Conservation (phyloP, 208 protist species). For the Herpetomonas tarakana region DNA sequence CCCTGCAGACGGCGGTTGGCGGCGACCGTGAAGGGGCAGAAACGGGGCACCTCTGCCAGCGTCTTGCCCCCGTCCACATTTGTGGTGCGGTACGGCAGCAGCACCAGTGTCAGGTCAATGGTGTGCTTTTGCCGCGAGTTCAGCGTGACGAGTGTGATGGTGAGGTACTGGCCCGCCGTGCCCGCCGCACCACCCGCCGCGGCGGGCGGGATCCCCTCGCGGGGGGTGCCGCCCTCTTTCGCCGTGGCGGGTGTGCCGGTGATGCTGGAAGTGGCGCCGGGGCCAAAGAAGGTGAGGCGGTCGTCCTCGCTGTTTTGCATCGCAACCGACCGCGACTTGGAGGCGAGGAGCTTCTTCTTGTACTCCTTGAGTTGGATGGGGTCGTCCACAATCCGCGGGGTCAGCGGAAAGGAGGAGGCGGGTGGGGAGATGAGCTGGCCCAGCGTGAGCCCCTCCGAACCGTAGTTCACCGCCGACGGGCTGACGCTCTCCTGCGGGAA, state of each 20-base stretch:
- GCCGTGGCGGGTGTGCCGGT: not conserved
- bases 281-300: slow-evolving; percentile 32
- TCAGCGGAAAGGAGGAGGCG: slow-evolving; percentile 62
- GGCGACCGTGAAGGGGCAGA: slow-evolving; percentile 44
- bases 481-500: slow-evolving; percentile 55
- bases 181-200: slow-evolving; percentile 5
- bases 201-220: not conserved
- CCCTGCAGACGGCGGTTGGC: slow-evolving; percentile 53
- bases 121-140: slow-evolving; percentile 55
- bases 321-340: slow-evolving; percentile 32
- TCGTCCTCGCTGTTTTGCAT: slow-evolving; percentile 56
- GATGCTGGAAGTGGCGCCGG: not conserved
- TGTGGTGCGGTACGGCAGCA: slow-evolving; percentile 55
- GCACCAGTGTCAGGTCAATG: slow-evolving; percentile 64
- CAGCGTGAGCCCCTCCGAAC: slow-evolving; percentile 53
- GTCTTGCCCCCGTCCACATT: slow-evolving; percentile 34
- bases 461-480: slow-evolving; percentile 51
- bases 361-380: slow-evolving; percentile 53
- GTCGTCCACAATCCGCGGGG: slow-evolving; percentile 56
- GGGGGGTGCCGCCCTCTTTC: not conserved
- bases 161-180: slow-evolving; percentile 33
- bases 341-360: slow-evolving; percentile 51
- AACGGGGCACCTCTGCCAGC: slow-evolving; percentile 62
- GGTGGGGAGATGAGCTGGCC: slow-evolving; percentile 60
- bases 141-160: slow-evolving; percentile 65